These are phyloP conservation scores for Pythium chondricola DNA, from an alignment of 352 stramenopile genomes.

Conservation along the genomic window DNA sequence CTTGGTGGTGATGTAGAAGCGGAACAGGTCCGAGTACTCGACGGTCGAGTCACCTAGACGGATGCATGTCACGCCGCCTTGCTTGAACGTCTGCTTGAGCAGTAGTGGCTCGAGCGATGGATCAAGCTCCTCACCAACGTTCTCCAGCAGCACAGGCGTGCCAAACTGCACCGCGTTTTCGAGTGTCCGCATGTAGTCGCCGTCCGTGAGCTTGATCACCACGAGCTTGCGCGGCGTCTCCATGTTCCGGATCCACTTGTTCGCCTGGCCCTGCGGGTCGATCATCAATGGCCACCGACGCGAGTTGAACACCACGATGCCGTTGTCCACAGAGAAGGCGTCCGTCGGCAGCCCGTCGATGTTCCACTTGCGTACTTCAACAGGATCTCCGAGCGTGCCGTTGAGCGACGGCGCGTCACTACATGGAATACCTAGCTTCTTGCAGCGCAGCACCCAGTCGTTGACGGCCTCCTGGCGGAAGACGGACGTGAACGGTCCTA, in stretches of 20 bases:
- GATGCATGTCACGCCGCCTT: slow-evolving; percentile 89
- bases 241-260: slow-evolving; percentile 96
- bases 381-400: slow-evolving; percentile 85
- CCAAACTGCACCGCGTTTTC: slow-evolving; percentile 93
- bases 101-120: slow-evolving; percentile 91
- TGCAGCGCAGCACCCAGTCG: slow-evolving; percentile 76
- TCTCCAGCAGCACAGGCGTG: slow-evolving; percentile 88
- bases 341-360: slow-evolving; percentile 93
- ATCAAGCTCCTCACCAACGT: slow-evolving; percentile 90
- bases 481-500: slow-evolving; percentile 90
- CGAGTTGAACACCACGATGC: slow-evolving; percentile 93
- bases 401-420: slow-evolving; percentile 84
- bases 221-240: slow-evolving; percentile 86
- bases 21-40: slow-evolving; percentile 89
- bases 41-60: slow-evolving; percentile 90
- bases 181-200: slow-evolving; percentile 90
- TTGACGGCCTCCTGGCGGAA: slow-evolving; percentile 72
- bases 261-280: slow-evolving; percentile 92
- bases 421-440: slow-evolving; percentile 73
- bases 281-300: slow-evolving; percentile 94
- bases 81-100: slow-evolving; percentile 93
- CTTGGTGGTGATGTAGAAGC: slow-evolving; percentile 95
- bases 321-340: slow-evolving; percentile 92
- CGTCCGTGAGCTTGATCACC: slow-evolving; percentile 92
- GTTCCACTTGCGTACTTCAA: slow-evolving; percentile 92